Percentiles rank a stretch among this genome's conserved stretches.
These are phyloP conservation scores for Saccharomyces hybrid DNA, from an alignment of 1,139 yeast genomes.

Conservation along the genomic window DNA sequence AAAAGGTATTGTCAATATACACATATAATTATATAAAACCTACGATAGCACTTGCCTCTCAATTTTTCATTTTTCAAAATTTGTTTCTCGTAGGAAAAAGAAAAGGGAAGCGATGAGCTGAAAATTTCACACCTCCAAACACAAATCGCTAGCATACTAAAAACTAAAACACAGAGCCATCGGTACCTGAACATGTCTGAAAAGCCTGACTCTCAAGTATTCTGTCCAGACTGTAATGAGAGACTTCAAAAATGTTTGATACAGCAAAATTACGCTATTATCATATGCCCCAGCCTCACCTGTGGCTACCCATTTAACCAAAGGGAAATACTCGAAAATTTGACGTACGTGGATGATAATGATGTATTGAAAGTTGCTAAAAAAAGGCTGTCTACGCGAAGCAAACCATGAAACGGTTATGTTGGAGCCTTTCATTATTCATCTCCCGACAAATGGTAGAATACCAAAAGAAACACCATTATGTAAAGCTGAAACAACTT, in stretches of 20 bases:
- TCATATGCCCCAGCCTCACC: conserved; percentile 29
- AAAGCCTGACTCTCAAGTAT: not conserved
- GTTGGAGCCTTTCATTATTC: not conserved
- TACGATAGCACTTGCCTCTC: not conserved
- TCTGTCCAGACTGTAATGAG: conserved; percentile 30
- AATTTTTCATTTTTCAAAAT: not conserved
- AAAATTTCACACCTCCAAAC: not conserved
- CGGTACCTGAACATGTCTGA: not conserved
- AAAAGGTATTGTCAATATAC: no score
- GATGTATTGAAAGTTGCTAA: conserved; percentile 26
- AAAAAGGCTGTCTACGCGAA: conserved; percentile 9
- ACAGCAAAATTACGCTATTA: conserved; percentile 31
- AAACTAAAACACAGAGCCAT: not conserved
- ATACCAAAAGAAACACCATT: no score
- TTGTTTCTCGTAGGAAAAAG: conserved; percentile 6
- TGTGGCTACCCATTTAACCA: conserved; percentile 35
- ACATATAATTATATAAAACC: no score
- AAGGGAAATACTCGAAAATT: conserved; percentile 25
- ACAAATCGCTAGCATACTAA: not conserved
- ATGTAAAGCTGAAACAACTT: not conserved
- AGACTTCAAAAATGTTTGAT: conserved; percentile 30
- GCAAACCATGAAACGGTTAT: not conserved
- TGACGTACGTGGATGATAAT: conserved; percentile 24
- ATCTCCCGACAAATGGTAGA: no score
- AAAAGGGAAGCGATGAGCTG: conserved; percentile 8